A percentile compares a stretch with the other conserved stretches of the same genome.
phyloP scores from a whole-genome alignment of 331 rosid species.

The Erythrophleum ivorense region DNA sequence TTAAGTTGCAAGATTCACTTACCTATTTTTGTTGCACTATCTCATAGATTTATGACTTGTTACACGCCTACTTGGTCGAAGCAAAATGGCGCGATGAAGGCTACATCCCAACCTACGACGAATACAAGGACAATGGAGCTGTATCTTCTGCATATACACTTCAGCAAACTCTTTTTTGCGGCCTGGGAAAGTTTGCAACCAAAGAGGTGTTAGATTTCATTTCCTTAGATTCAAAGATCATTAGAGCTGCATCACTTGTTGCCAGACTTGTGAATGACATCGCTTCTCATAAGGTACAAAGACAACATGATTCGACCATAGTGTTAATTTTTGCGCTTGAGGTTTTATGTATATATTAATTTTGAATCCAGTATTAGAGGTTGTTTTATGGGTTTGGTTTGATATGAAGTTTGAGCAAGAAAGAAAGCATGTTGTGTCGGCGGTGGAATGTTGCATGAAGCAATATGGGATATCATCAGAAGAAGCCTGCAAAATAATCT shows the following conservation, averaged over 20 bases:
- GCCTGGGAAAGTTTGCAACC: slow-evolving; percentile 23
- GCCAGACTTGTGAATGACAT: slow-evolving; percentile 7
- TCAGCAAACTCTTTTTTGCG: background rate
- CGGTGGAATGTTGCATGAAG: background rate
- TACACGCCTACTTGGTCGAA: slow-evolving; percentile 29
- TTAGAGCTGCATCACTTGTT: background rate
- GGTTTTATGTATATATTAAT: too few relatives aligned
- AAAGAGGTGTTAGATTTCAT: slow-evolving; percentile 36
- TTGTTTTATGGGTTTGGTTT: background rate
- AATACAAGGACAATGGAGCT: slow-evolving; percentile 11
- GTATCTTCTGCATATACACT: background rate
- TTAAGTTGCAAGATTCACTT: background rate
- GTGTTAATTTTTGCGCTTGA: too few relatives aligned
- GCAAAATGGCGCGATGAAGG: slow-evolving; percentile 45
- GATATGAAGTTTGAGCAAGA: background rate
- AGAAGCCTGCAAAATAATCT: background rate
- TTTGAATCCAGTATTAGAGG: too few relatives aligned
- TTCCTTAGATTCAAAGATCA: background rate
- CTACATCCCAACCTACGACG: slow-evolving; percentile 32
- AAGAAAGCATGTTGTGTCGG: background rate
- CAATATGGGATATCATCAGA: background rate
- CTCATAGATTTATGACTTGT: background rate
- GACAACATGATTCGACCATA: background rate
- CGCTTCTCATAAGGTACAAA: background rate
- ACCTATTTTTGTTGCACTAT: too few relatives aligned